Percentiles rank a stretch among this genome's conserved stretches.
phyloP scores from a whole-genome alignment of 2,329 filamentous ascomycete species.

The Paracamarosporium sp. region DNA sequence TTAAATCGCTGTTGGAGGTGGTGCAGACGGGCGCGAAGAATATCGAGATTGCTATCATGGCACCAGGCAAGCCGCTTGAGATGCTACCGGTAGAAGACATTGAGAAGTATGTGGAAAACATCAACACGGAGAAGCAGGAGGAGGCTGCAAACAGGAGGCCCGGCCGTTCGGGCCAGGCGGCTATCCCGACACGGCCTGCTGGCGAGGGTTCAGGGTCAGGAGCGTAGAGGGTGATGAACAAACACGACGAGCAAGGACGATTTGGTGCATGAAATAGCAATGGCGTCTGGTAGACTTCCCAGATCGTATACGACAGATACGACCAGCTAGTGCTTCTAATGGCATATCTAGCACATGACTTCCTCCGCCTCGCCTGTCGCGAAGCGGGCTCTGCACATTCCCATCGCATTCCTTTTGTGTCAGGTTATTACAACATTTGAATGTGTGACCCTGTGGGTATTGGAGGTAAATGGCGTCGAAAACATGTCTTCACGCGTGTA shows the following conservation, averaged over 20 bases:
- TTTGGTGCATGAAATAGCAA: constrained; percentile 36
- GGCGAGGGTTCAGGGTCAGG: constrained; percentile 46
- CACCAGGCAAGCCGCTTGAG: constrained; percentile 87
- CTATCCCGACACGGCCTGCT: constrained; percentile 73
- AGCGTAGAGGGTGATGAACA: constrained; percentile 20
- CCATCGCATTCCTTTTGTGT: neutral
- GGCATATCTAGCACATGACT: constrained; percentile 32
- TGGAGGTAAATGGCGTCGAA: neutral
- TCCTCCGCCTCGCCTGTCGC: constrained; percentile 4
- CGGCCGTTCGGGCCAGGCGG: constrained; percentile 66
- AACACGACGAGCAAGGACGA: constrained; percentile 2
- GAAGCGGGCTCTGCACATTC: neutral
- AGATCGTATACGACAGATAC: constrained; percentile 36
- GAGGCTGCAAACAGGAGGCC: constrained; percentile 94
- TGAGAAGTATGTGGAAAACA: constrained; percentile 96
- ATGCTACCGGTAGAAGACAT: constrained; percentile 96
- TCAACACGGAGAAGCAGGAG: constrained; percentile 99
- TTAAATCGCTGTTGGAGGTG: constrained; percentile 97
- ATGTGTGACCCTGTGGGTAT: neutral
- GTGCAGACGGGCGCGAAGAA: constrained; percentile 99
- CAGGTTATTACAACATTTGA: neutral
- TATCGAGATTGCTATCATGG: constrained; percentile 99
- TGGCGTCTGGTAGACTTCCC: constrained; percentile 39
- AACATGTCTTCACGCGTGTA: neutral
- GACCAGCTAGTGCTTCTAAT: constrained; percentile 29